These are phyloP conservation scores for Plectranthus barbatus DNA, from an alignment of 257 asterid genomes.

Conservation along the genomic window DNA sequence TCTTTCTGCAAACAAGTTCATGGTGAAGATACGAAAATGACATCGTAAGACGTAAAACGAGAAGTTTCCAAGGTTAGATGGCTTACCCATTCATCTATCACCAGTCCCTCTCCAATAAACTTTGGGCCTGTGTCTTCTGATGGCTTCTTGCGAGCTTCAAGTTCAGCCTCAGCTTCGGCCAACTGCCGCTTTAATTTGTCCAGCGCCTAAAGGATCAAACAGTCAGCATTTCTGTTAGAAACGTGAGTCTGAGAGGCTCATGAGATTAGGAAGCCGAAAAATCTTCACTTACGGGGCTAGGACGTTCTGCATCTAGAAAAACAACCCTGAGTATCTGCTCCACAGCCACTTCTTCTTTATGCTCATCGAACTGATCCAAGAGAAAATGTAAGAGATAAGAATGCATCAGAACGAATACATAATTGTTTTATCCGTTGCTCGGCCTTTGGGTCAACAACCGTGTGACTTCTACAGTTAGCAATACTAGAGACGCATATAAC, in stretches of 20 bases:
- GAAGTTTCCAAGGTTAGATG: not conserved
- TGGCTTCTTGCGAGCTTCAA: constrained; percentile 77
- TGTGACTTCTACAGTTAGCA: not conserved
- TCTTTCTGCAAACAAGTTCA: constrained; percentile 51
- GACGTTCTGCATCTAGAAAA: constrained; percentile 68
- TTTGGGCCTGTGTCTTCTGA: constrained; percentile 65
- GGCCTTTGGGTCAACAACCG: not conserved
- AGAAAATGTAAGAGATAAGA: constrained; percentile 9
- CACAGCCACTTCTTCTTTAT: constrained; percentile 75
- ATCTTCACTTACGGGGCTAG: constrained; percentile 57
- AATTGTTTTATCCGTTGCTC: not conserved
- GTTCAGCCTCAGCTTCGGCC: constrained; percentile 85
- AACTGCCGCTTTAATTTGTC: constrained; percentile 65
- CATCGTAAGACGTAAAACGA: not conserved
- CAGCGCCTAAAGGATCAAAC: constrained; percentile 40
- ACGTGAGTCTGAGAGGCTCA: not conserved
- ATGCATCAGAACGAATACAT: not conserved
- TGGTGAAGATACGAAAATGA: not conserved
- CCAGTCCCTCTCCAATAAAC: constrained; percentile 86
- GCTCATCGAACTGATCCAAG: constrained; percentile 74
- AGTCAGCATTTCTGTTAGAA: not conserved
- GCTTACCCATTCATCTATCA: constrained; percentile 88
- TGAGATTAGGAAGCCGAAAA: not conserved
- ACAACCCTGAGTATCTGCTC: constrained; percentile 84
- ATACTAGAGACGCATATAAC: not conserved